A percentile compares a stretch with the other conserved stretches of the same genome.
Conservation (phyloP, 2,329 filamentous ascomycete genomes). For the Beauveria varroae region DNA sequence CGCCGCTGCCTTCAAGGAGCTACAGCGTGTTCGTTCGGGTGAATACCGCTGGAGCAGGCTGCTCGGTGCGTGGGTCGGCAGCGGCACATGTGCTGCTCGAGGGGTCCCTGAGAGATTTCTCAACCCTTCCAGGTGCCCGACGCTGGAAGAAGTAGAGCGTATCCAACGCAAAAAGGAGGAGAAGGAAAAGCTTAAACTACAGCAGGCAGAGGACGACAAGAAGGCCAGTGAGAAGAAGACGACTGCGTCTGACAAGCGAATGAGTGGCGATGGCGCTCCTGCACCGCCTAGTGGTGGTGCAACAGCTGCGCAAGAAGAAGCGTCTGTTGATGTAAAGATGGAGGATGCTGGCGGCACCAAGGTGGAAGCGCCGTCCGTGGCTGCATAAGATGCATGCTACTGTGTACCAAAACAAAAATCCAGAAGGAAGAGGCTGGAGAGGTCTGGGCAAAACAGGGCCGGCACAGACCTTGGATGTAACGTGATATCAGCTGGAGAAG, state of each 20-base stretch:
- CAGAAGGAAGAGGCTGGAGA: not conserved
- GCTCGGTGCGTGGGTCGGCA: constrained; percentile 77
- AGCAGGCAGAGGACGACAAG: constrained; percentile 7
- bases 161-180: constrained; percentile 16
- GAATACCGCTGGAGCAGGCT: constrained; percentile 77
- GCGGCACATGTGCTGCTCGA: constrained; percentile 52
- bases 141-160: constrained; percentile 18
- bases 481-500: not conserved
- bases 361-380: not conserved
- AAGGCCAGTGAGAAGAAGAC: constrained; percentile 14
- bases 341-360: not conserved
- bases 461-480: not conserved
- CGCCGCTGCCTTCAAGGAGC: constrained; percentile 70
- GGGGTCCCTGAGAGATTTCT: constrained; percentile 77
- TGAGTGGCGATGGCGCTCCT: not conserved
- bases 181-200: constrained; percentile 11
- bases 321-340: not conserved
- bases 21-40: constrained; percentile 64
- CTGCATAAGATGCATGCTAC: not conserved
- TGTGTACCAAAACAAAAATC: not conserved
- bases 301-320: not conserved
- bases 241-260: not conserved
- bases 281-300: not conserved
- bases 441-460: not conserved
- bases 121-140: constrained; percentile 24